phyloP scores from a whole-genome alignment of 805 yeast genomes.

The Cyberlindnera suaveolens region DNA sequence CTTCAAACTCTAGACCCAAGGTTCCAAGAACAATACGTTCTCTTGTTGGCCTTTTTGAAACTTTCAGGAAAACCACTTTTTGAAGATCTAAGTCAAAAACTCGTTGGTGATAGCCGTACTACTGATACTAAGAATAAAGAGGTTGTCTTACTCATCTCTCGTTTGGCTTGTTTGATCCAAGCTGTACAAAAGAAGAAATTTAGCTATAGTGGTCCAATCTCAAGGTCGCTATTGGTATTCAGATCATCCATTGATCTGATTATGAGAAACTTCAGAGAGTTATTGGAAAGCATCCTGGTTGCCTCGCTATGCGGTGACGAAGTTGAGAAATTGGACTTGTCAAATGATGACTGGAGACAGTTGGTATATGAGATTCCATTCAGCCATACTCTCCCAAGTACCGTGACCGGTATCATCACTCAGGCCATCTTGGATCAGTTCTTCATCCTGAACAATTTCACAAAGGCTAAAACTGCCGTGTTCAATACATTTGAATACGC shows the following conservation, averaged over 20 bases:
- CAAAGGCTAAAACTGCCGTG: neutral
- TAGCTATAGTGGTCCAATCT: conserved; percentile 64
- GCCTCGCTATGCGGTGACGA: conserved; percentile 51
- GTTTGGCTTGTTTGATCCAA: conserved; percentile 42
- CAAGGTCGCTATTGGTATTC: conserved; percentile 58
- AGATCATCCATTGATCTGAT: conserved; percentile 57
- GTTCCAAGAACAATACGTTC: conserved; percentile 35
- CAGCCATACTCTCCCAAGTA: conserved; percentile 46
- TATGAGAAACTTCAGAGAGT: conserved; percentile 42
- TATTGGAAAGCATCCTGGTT: conserved; percentile 46
- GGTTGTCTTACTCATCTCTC: conserved; percentile 37
- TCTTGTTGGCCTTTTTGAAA: conserved; percentile 42
- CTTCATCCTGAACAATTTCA: neutral
- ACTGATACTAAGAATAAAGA: conserved; percentile 24
- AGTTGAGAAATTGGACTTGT: conserved; percentile 43
- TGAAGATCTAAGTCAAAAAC: conserved; percentile 29
- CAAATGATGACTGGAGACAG: conserved; percentile 50
- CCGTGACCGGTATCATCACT: conserved; percentile 55
- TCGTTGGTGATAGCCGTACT: conserved; percentile 34
- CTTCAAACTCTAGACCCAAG: conserved; percentile 26
- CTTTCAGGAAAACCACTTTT: conserved; percentile 34
- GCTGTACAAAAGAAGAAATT: conserved; percentile 41
- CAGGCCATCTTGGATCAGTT: conserved; percentile 32
- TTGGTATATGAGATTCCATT: conserved; percentile 60
- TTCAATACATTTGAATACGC: neutral